Evolutionary conservation across 78 protist genomes (phyloP), one percentile per base, ranked within the genome.

Genomic region (Dictyostelium capitatum): DNA sequence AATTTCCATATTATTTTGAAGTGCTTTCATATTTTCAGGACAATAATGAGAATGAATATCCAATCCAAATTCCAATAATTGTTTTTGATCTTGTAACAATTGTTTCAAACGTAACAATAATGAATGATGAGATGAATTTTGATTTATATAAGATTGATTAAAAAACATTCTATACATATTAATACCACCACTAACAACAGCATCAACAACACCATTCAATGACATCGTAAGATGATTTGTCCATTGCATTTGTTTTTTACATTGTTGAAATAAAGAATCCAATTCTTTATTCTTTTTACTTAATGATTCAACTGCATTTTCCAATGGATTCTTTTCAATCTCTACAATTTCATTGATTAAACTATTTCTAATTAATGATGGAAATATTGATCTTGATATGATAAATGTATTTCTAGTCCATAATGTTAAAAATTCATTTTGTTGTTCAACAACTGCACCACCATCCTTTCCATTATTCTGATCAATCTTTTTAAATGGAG

Each of bases 181-280:
- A 6, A 90, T 80, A 32, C 95, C 95, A 80, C 95, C 95, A 59
- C 89, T 53, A 17, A 90, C 95, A 0, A 80, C 95, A 9, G 95
- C 95, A 81, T 90, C 95, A 0, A 90, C 89, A 4, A 90, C 95
- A 53, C 95, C 95, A 48, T 90, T 72, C 46, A 90, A 56, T 20
- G 95, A 56, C 95, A 90, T 90, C 7, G 95, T 82, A 30, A 90
- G 46, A 7, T 14, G 56, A 72, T 53, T 57, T 6, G 62, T 25
- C 95, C 95, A 90, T 23, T 77, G 82, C 70, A 80, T 90, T 6
- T 14, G 46, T 20, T 46, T 43, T 48, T 67, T 80, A 23, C 80
- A 59, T n/a, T 25, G 19, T 20, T 80, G 53, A 23, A 90, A 59
- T 17, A 90, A 28, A 28, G 23, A 25, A 9, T 80, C 78, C 46